Conservation (phyloP, 805 yeast species). For the Isabelozyma pseudorhagii region DNA sequence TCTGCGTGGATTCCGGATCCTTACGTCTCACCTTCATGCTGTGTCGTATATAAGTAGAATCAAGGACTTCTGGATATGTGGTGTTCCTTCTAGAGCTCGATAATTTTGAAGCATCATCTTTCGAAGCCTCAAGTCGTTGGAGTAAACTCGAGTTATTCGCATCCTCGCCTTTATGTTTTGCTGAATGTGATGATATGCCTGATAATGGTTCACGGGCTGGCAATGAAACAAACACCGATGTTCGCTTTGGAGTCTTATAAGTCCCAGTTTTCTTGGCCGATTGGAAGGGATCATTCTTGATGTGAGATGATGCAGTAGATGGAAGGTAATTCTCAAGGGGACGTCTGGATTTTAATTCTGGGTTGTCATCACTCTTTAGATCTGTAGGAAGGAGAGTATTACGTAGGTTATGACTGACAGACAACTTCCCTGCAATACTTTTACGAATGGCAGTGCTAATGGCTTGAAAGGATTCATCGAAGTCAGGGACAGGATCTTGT, state of each 20-base stretch:
- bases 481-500: background rate
- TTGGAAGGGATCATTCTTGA: background rate
- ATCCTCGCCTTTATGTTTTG: background rate
- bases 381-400: constrained; percentile 5
- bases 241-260: constrained; percentile 25
- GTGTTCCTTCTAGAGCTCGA: background rate
- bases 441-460: constrained; percentile 46
- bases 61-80: background rate
- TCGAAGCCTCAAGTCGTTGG: background rate
- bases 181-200: constrained; percentile 1
- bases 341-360: background rate
- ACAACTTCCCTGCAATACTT: constrained; percentile 36
- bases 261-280: background rate
- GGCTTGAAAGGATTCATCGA: constrained; percentile 46
- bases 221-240: constrained; percentile 33
- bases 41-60: constrained; percentile 2
- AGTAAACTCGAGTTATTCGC: background rate
- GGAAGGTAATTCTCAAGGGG: background rate
- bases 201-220: constrained; percentile 39
- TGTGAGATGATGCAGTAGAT: background rate
- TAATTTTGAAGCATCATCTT: background rate
- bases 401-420: constrained; percentile 1
- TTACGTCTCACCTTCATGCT: constrained; percentile 1
- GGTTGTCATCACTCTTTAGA: constrained; percentile 6
- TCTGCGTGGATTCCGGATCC: background rate